A percentile compares a stretch with the other conserved stretches of the same genome.
These are phyloP conservation scores for Daedaleopsis nitida DNA, from an alignment of 768 basidiomycete species.

Conservation along the genomic window DNA sequence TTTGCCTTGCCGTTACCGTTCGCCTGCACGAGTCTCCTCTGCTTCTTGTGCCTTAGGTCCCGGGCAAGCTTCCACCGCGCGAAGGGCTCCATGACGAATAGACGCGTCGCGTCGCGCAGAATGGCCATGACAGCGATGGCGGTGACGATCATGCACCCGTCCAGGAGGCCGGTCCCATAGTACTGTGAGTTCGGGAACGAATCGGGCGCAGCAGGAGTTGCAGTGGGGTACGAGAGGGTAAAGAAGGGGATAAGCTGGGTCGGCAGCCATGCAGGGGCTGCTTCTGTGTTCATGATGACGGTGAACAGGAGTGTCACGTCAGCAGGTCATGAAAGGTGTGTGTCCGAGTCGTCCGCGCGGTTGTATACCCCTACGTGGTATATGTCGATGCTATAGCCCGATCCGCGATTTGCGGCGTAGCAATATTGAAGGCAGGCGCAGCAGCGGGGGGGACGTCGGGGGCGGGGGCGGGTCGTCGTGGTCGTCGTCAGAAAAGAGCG, in stretches of 20 bases:
- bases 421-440: neutral
- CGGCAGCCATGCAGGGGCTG: conserved; percentile 46
- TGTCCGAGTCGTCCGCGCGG: neutral
- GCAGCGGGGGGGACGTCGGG: no score
- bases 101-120: conserved; percentile 74
- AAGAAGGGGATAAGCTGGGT: conserved; percentile 67
- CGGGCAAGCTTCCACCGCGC: conserved; percentile 73
- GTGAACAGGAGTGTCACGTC: conserved; percentile 32
- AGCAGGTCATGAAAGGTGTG: conserved; percentile 35
- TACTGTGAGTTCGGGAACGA: conserved; percentile 72
- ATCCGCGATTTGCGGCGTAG: neutral
- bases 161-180: conserved; percentile 73
- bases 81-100: conserved; percentile 78
- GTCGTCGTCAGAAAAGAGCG: neutral
- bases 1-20: conserved; percentile 35
- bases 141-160: conserved; percentile 79
- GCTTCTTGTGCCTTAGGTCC: conserved; percentile 40
- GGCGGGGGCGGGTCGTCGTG: neutral
- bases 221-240: conserved; percentile 68
- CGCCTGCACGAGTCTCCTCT: conserved; percentile 20
- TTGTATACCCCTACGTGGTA: conserved; percentile 1
- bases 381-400: neutral
- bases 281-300: conserved; percentile 39
- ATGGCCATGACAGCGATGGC: conserved; percentile 88
- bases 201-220: conserved; percentile 59